Base-by-base conservation (phyloP, 2,329 filamentous ascomycete genomes). In the Ilyonectria destructans region DNA sequence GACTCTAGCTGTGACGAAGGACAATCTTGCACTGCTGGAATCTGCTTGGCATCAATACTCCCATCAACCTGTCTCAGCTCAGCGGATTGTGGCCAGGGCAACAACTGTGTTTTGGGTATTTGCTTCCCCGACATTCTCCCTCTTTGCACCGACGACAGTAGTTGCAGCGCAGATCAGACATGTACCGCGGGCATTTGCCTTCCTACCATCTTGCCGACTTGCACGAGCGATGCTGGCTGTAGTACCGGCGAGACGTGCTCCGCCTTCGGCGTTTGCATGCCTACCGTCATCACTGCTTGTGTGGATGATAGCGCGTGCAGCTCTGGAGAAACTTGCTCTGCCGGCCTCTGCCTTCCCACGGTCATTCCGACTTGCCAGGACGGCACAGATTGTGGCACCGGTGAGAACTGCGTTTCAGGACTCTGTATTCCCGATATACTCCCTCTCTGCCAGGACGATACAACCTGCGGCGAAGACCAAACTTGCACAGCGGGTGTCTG, bases 401-500 rank as follows among this genome's bases (percentile, higher is more conserved):
- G 13, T 12, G 40, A 55, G 13, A 43, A 51, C n/a, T 67, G 64
- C 31, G 23, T 49, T 3, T 17, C 52, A 6, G 46, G 52, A 2
- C 12, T 61, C 15, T 58, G 59, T 9, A 17, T 67, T 15, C 64
- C 64, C 4, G 6, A 35, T 2, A 19, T 12, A 17, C 35, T 56
- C 7, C 29, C n/a, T 35, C 12, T 17, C 2, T 67, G 64, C n/a
- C n/a, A 33, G 0, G 31, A 15, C 15, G 55, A 10, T 5, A 2
- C 26, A 15, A n/a, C 21, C 3, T 67, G 64, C 15, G 19, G 19
- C 9, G 8, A 29, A 1, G 46, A 26, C 1, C 64, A 62, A 46
- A 54, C 51, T 10, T 67, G 64, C n/a, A 21, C 23, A 3, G 19
- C 35, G 10, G 64, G 64, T 21, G 52, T 67, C 17, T 67, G 64